Evolutionary conservation across 129 eudicot species (phyloP).

Genomic region (Chrysanthemum makinoi): DNA sequence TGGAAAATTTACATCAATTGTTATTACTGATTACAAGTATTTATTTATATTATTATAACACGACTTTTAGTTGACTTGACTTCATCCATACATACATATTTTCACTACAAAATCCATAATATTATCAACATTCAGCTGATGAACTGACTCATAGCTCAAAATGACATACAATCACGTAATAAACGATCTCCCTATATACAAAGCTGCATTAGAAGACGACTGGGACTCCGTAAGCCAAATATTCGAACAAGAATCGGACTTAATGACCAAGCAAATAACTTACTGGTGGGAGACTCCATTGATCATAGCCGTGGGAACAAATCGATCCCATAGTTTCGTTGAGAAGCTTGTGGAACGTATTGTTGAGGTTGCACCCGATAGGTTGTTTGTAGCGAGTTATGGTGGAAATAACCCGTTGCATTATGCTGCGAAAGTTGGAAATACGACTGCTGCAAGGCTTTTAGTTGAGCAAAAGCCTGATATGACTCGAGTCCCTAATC

Average conservation of each 20-base stretch:
- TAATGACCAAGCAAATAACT: background rate
- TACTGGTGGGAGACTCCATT: background rate
- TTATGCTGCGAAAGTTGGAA: constrained; percentile 17
- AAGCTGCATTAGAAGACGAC: background rate
- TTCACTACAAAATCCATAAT: too few species aligned
- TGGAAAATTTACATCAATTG: too few species aligned
- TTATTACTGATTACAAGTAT: too few species aligned
- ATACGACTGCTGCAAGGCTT: constrained; percentile 7
- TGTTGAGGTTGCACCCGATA: background rate
- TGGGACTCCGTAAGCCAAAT: background rate
- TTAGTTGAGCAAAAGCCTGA: background rate
- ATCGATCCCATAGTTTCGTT: background rate
- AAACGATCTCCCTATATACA: too few species aligned
- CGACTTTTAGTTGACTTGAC: too few species aligned
- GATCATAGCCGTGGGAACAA: constrained; percentile 4
- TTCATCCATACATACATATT: too few species aligned
- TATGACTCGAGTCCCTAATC: background rate
- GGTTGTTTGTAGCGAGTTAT: background rate
- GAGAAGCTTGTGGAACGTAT: background rate
- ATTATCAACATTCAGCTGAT: too few species aligned
- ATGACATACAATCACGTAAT: too few species aligned
- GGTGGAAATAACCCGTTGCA: constrained; percentile 6
- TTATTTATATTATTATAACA: too few species aligned
- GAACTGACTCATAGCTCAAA: too few species aligned
- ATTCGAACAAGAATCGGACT: background rate